Conservation (phyloP, 2,329 filamentous ascomycete species). For the Teratosphaeria zuluensis region DNA sequence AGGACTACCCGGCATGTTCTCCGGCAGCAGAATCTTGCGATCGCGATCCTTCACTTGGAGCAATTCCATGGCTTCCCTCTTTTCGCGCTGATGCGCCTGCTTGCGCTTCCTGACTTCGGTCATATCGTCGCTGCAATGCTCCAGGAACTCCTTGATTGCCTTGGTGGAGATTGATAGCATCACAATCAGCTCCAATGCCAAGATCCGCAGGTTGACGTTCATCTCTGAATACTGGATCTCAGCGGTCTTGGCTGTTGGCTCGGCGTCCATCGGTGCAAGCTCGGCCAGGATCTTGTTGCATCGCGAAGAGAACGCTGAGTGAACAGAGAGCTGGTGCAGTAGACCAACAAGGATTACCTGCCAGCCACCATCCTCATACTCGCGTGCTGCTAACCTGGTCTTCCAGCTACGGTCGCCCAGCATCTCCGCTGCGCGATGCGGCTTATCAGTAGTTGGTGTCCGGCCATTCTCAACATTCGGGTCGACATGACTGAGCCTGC, state of each 20-base stretch:
- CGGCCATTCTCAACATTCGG: conserved; percentile 50
- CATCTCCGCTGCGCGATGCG: conserved; percentile 66
- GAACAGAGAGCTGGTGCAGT: conserved; percentile 72
- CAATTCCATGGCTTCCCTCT: conserved; percentile 50
- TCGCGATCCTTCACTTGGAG: conserved; percentile 33
- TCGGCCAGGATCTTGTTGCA: conserved; percentile 73
- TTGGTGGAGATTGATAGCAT: conserved; percentile 80
- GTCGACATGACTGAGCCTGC: conserved; percentile 64
- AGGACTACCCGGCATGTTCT: conserved; percentile 59
- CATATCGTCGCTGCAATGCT: conserved; percentile 88
- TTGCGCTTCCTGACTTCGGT: conserved; percentile 91
- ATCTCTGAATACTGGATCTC: conserved; percentile 61
- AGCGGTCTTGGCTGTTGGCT: conserved; percentile 67
- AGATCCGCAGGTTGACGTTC: conserved; percentile 73
- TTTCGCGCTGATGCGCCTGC: conserved; percentile 78
- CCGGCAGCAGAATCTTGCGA: conserved; percentile 57
- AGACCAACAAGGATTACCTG: conserved; percentile 80
- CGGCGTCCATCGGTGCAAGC: conserved; percentile 67
- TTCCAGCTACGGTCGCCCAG: conserved; percentile 72
- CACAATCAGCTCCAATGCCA: conserved; percentile 74
- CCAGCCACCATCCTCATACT: conserved; percentile 86
- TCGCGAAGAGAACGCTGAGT: conserved; percentile 55
- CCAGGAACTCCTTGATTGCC: conserved; percentile 76
- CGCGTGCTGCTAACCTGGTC: conserved; percentile 68
- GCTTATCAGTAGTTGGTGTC: conserved; percentile 25